Base-by-base conservation (phyloP, 176 grass and related monocot genomes). In the Triticum urartu region DNA sequence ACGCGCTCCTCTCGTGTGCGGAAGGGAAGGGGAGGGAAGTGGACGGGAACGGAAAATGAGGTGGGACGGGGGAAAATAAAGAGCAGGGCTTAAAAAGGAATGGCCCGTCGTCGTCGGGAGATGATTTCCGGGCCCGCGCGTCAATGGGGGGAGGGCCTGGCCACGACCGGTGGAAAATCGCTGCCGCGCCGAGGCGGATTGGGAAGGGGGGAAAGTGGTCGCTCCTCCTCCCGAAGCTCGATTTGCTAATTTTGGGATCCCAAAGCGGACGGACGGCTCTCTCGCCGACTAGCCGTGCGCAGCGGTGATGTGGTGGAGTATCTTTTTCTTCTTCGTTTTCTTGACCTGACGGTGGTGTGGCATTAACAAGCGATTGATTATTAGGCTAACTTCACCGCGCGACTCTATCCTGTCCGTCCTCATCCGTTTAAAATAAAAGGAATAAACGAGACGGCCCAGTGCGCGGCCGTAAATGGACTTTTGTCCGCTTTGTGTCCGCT, bases 191-290 rank as follows among this genome's bases (percentile, higher is more conserved):
- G 64, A 50, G 74, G 61, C 64, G 60, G 64, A 83, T 45, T 25
- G 63, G 50, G n/a, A 30, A 79, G 21, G 33, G 20, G 24, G 18
- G 34, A 32, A 38, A 11, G n/a, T 24, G 72, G 73, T 6, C 4
- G 43, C 43, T 32, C 43, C 24, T 2, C 8, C 14, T 9, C 45
- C 43, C 45, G 72, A 30, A 75, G 72, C 22, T 75, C 17, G 34
- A 24, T 42, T 56, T 66, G 67, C 83, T 77, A 86, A 81, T 86
- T 86, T 86, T 54, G 61, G 81, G 78, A 86, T 77, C 88, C 60
- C 83, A 43, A 28, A 13, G 24, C 25, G 7, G 33, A 34, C 35
- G 7, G 33, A 22, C 24, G 52, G 64, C 50, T 54, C 50, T 6
- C 22, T 7, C 50, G 17, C 33, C 17, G n/a, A 62, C 70, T 71